phyloP scores from a whole-genome alignment of 169 alveolate species.

The Cryptosporidium canis region DNA sequence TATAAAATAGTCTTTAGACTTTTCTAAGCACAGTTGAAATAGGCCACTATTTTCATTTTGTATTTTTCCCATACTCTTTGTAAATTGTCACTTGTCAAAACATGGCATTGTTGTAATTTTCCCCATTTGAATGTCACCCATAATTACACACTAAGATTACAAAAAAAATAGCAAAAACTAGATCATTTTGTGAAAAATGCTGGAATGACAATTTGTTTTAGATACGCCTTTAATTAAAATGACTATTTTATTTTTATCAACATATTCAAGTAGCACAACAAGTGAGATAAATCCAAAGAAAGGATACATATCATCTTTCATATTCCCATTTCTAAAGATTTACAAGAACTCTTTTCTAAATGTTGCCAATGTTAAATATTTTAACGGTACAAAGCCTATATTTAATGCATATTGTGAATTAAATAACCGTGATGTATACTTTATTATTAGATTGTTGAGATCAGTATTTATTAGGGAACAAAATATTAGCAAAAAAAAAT shows the following conservation, averaged over 20 bases:
- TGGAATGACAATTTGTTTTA: slow-evolving; percentile 8
- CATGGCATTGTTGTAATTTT: not conserved
- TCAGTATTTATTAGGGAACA: not conserved
- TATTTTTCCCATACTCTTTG: slow-evolving; percentile 7
- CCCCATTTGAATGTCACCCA: slow-evolving; percentile 4
- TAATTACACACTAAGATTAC: slow-evolving; percentile 20
- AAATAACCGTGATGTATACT: not conserved
- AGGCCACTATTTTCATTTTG: slow-evolving; percentile 5
- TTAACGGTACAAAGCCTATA: not conserved
- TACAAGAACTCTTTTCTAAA: slow-evolving; percentile 23
- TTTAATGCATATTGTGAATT: not conserved
- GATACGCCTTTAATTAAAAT: not conserved
- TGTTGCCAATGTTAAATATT: not conserved
- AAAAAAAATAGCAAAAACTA: not conserved
- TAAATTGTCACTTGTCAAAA: not conserved
- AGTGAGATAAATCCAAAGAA: not conserved
- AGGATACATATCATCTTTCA: slow-evolving; percentile 9
- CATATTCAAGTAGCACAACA: not conserved
- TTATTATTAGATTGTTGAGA: slow-evolving; percentile 4
- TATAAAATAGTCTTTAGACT: slow-evolving; percentile 20
- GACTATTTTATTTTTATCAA: slow-evolving; percentile 3
- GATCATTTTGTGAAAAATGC: not conserved
- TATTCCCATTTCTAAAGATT: slow-evolving; percentile 11
- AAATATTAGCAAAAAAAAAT: slow-evolving; percentile 1
- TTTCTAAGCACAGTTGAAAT: slow-evolving; percentile 21